phyloP scores from a whole-genome alignment of 257 asterid genomes.

The Buddleja alternifolia region DNA sequence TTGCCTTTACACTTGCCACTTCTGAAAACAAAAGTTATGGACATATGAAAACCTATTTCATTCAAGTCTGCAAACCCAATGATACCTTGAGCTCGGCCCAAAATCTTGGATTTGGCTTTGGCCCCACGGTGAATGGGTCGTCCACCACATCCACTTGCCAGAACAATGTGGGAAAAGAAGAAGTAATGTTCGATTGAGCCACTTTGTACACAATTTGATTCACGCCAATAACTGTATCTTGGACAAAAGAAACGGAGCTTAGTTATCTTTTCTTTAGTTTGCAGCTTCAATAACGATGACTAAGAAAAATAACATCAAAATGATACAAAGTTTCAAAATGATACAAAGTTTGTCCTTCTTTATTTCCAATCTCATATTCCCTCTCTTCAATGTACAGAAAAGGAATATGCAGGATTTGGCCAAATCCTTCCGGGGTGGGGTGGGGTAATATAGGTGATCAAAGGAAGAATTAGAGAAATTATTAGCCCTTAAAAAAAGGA shows the following conservation, averaged over 20 bases:
- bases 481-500: too few species aligned
- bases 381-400: too few species aligned
- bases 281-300: too few species aligned
- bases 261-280: too few species aligned
- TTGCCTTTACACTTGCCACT: conserved; percentile 4
- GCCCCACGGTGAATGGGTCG: conserved; percentile 16
- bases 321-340: too few species aligned
- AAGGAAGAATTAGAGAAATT: too few species aligned
- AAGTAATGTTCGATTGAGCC: conserved; percentile 12
- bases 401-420: too few species aligned
- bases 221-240: neutral
- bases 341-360: too few species aligned
- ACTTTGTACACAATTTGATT: neutral
- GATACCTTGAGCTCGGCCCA: conserved; percentile 12
- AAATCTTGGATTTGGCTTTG: neutral
- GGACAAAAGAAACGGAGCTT: conserved; percentile 6
- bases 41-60: neutral
- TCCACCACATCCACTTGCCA: conserved; percentile 8
- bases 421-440: too few species aligned
- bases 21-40: conserved; percentile 4
- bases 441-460: too few species aligned
- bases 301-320: too few species aligned
- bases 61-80: conserved; percentile 1
- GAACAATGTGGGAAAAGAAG: neutral
- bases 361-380: too few species aligned